Evolutionary conservation across 345 rosid species (phyloP).

Genomic region (Euphorbia pulcherrima): DNA sequence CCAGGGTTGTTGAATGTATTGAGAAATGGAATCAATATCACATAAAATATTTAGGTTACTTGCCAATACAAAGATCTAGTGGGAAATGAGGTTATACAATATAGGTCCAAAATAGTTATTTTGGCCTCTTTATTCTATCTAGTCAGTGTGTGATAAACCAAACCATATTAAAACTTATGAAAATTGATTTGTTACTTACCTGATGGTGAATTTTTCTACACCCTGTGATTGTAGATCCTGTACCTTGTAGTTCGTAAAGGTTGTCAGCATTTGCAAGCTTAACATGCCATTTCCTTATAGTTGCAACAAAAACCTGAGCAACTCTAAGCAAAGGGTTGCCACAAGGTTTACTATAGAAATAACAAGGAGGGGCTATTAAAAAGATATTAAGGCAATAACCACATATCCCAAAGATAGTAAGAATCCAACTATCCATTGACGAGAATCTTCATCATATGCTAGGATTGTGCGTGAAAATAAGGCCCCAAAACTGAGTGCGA

Average conservation of each 20-base stretch:
- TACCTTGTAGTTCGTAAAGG: conserved; percentile 61
- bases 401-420: conserved; percentile 56
- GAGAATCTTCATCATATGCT: conserved; percentile 64
- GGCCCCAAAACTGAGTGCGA: conserved; percentile 66
- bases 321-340: conserved; percentile 78
- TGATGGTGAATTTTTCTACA: conserved; percentile 70
- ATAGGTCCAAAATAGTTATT: too few species aligned
- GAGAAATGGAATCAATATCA: too few species aligned
- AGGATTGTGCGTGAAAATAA: conserved; percentile 67
- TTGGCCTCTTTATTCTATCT: too few species aligned
- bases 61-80: too few species aligned
- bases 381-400: conserved; percentile 44
- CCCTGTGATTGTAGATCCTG: conserved; percentile 70
- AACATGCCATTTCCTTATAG: conserved; percentile 45
- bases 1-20: too few species aligned
- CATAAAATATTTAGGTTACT: too few species aligned
- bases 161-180: too few species aligned
- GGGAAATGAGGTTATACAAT: too few species aligned
- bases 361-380: conserved; percentile 34
- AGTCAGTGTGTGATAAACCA: too few species aligned
- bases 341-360: conserved; percentile 46
- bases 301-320: conserved; percentile 62
- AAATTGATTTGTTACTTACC: conserved; percentile 26
- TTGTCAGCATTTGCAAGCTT: conserved; percentile 28
- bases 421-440: conserved; percentile 68